A percentile compares a stretch with the other conserved stretches of the same genome.
phyloP scores from a whole-genome alignment of 2,329 filamentous ascomycete species.

The Colletotrichum tropicale region DNA sequence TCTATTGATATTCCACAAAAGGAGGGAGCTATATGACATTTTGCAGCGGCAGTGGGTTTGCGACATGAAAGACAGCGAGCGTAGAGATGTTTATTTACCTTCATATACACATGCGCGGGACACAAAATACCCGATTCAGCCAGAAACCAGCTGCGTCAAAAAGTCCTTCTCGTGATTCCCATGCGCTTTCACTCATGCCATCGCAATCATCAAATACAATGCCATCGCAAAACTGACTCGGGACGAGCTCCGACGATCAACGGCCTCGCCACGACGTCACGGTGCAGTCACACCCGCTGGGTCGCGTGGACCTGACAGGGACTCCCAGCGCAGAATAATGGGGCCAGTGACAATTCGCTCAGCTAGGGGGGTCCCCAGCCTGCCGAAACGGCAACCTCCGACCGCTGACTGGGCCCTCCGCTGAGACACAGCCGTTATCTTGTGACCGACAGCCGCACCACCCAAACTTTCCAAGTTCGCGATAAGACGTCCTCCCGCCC shows the following conservation, averaged over 20 bases:
- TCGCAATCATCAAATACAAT: background rate
- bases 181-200: too few relatives aligned
- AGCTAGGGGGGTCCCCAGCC: background rate
- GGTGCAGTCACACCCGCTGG: background rate
- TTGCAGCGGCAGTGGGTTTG: background rate
- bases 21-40: background rate
- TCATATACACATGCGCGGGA: background rate
- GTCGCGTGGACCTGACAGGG: constrained; percentile 6
- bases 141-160: background rate
- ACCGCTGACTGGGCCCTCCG: background rate
- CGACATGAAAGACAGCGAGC: background rate
- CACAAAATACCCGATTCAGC: background rate
- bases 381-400: background rate
- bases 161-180: background rate
- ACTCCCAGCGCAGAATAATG: background rate
- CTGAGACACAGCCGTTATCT: constrained; percentile 9
- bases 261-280: constrained; percentile 5
- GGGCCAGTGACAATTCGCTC: background rate
- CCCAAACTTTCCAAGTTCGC: background rate
- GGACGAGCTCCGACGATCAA: background rate
- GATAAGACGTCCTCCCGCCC: background rate
- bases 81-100: background rate
- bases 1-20: background rate
- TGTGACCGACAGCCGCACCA: constrained; percentile 9
- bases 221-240: background rate